These are phyloP conservation scores for Alternaria dauci DNA, from an alignment of 2,329 filamentous ascomycete genomes.

Conservation along the genomic window DNA sequence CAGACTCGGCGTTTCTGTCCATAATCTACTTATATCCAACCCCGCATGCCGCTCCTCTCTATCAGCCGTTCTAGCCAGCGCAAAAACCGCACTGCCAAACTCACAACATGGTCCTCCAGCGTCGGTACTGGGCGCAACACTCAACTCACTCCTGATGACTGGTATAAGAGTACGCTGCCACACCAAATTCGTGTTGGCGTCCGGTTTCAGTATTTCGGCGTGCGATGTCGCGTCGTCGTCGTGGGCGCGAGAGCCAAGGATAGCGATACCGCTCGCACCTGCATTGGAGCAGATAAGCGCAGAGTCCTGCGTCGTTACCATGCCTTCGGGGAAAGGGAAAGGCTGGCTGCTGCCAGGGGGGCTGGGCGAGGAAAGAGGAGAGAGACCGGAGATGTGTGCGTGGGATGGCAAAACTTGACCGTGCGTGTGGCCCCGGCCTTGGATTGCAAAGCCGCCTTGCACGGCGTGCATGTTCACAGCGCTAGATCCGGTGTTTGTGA, in stretches of 20 bases:
- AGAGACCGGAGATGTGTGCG: not conserved
- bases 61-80: conserved; percentile 27
- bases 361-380: not conserved
- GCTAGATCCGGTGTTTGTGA: conserved; percentile 19
- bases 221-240: not conserved
- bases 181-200: conserved; percentile 48
- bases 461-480: conserved; percentile 16
- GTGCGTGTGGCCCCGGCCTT: conserved; percentile 30
- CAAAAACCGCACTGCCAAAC: conserved; percentile 37
- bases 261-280: conserved; percentile 38
- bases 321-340: conserved; percentile 33
- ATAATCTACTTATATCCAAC: conserved; percentile 25
- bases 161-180: conserved; percentile 48
- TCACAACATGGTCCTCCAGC: not conserved
- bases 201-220: conserved; percentile 39
- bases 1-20: conserved; percentile 35
- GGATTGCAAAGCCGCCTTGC: conserved; percentile 44
- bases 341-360: not conserved
- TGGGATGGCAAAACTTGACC: conserved; percentile 32
- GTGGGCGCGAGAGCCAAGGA: not conserved
- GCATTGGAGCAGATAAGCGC: conserved; percentile 39
- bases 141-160: conserved; percentile 20
- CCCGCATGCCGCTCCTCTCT: conserved; percentile 21
- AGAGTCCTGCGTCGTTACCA: conserved; percentile 11
- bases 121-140: not conserved